phyloP scores from a whole-genome alignment of 208 protist genomes.

The Kentomonas sorsogonicus region DNA sequence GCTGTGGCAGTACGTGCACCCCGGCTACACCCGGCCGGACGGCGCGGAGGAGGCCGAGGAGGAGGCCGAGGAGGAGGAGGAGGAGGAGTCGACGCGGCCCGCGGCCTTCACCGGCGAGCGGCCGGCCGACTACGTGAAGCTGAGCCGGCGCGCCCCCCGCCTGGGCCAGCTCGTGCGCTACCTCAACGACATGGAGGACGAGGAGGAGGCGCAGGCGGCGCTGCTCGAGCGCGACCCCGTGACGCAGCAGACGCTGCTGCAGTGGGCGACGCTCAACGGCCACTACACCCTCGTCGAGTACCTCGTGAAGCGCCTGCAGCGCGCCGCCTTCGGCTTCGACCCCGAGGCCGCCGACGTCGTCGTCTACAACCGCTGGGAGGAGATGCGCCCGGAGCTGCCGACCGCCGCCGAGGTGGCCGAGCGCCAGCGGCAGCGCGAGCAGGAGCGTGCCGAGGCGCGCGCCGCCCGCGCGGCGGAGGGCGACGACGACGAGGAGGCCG shows the following conservation, averaged over 20 bases:
- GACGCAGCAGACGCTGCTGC: conserved; percentile 79
- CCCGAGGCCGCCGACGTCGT: conserved; percentile 57
- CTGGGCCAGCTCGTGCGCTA: conserved; percentile 67
- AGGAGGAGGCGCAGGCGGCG: conserved; percentile 66
- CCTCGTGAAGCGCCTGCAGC: conserved; percentile 71
- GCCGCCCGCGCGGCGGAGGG: conserved; percentile 34
- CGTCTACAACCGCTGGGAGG: conserved; percentile 77
- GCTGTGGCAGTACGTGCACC: conserved; percentile 81
- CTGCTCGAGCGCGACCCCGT: conserved; percentile 77
- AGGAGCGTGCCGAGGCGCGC: conserved; percentile 48
- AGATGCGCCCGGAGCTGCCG: conserved; percentile 81
- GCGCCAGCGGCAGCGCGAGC: conserved; percentile 61
- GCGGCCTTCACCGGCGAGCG: conserved; percentile 10
- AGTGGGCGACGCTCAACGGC: conserved; percentile 80
- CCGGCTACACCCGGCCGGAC: conserved; percentile 29
- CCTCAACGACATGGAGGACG: conserved; percentile 81
- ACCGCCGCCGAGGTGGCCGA: conserved; percentile 64
- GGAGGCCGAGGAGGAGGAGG: conserved; percentile 32
- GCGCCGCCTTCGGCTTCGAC: conserved; percentile 77
- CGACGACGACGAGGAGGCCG: conserved; percentile 52
- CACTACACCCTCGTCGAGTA: conserved; percentile 86
- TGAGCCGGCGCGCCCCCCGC: conserved; percentile 52
- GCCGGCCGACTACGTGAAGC: conserved; percentile 55
- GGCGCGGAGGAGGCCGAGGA: conserved; percentile 35
- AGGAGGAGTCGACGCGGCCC: conserved; percentile 10